phyloP scores from a whole-genome alignment of 768 basidiomycete genomes.

The Tulasnella sp. region DNA sequence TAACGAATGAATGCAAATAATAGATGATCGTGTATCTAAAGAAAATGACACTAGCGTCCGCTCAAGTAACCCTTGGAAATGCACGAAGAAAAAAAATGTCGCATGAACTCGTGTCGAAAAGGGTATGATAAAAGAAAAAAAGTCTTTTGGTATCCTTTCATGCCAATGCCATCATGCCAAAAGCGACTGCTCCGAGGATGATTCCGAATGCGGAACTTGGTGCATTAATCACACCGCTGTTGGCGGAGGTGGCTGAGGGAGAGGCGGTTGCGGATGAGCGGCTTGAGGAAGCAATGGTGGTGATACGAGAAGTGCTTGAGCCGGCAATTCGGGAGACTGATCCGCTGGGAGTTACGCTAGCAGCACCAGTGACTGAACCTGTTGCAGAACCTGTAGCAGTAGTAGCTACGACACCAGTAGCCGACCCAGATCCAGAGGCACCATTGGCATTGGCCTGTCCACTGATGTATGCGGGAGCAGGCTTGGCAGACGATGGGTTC shows the following conservation, averaged over 20 bases:
- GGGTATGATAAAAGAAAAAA: conserved; percentile 9
- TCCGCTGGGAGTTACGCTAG: not conserved
- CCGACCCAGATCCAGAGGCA: not conserved
- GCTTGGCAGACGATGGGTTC: conserved; percentile 29
- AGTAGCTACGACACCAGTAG: not conserved
- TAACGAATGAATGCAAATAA: no score
- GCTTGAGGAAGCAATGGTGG: not conserved
- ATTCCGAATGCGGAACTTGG: not conserved
- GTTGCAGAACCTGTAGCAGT: not conserved
- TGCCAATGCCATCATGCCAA: conserved; percentile 1
- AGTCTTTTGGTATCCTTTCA: not conserved
- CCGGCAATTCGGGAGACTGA: not conserved
- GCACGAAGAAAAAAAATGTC: no score
- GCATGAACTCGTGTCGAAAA: no score
- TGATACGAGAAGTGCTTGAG: not conserved
- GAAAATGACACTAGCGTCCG: no score
- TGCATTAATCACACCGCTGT: not conserved
- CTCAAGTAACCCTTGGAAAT: no score
- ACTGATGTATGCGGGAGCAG: conserved; percentile 20
- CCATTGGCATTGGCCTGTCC: not conserved
- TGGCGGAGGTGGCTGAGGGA: not conserved
- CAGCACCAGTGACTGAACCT: not conserved
- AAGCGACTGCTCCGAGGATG: not conserved
- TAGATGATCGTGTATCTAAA: no score
- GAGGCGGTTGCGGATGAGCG: not conserved